Percentiles rank a stretch among this genome's conserved stretches.
phyloP scores from a whole-genome alignment of 306 rosid genomes.

The Cercis canadensis region DNA sequence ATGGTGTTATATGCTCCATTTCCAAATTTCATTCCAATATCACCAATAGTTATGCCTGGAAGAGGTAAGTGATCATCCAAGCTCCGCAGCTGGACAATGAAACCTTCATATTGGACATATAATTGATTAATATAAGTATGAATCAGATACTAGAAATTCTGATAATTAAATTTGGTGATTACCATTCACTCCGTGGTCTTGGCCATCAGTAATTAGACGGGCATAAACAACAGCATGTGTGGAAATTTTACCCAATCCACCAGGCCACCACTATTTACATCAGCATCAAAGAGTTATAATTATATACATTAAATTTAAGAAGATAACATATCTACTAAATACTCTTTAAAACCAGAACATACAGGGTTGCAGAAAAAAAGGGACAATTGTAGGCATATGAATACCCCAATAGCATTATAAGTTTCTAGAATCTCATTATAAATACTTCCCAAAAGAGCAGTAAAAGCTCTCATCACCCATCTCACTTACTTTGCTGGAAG shows the following conservation, averaged over 20 bases:
- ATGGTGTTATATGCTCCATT: conserved; percentile 88
- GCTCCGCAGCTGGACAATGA: conserved; percentile 93
- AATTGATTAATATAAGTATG: conserved; percentile 24
- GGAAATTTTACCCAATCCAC: conserved; percentile 93
- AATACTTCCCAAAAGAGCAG: not conserved
- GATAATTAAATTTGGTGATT: conserved; percentile 34
- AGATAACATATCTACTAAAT: conserved; percentile 17
- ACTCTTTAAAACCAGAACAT: conserved; percentile 20
- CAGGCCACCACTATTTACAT: conserved; percentile 98
- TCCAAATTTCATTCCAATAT: conserved; percentile 94
- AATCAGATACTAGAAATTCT: conserved; percentile 18
- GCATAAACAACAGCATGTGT: conserved; percentile 90
- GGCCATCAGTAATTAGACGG: conserved; percentile 76
- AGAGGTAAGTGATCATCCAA: conserved; percentile 93
- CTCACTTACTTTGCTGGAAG: conserved; percentile 90
- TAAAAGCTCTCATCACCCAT: not conserved
- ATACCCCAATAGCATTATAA: conserved; percentile 17
- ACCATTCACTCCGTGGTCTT: conserved; percentile 89
- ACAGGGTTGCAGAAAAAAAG: not conserved
- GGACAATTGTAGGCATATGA: not conserved
- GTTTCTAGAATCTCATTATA: conserved; percentile 17
- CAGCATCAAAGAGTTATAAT: conserved; percentile 27
- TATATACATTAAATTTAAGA: conserved; percentile 26
- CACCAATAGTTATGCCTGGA: conserved; percentile 87
- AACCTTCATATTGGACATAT: conserved; percentile 60